Conservation (phyloP, 495 filamentous ascomycete species). For the Penicillium egyptiacum region DNA sequence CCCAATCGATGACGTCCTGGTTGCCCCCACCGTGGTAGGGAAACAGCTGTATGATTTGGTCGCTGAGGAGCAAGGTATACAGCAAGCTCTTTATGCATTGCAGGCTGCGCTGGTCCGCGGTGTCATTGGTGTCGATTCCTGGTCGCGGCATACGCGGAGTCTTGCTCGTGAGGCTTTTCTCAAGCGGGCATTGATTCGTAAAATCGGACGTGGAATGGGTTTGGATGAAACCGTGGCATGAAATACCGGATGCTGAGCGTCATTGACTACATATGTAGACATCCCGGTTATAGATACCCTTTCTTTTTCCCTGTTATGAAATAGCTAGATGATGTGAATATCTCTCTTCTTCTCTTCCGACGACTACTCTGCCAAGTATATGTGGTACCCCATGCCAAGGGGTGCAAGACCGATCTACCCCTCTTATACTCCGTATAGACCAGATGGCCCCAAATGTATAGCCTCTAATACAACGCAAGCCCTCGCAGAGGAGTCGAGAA, state of each 20-base stretch:
- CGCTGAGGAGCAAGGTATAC: constrained; percentile 79
- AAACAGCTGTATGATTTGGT: constrained; percentile 87
- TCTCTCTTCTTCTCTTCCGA: background rate
- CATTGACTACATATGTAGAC: background rate
- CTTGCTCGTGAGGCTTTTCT: constrained; percentile 87
- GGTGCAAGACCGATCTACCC: background rate
- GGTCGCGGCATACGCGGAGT: constrained; percentile 77
- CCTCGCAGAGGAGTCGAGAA: background rate
- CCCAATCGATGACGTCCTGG: constrained; percentile 81
- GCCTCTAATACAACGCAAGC: background rate
- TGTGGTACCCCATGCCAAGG: background rate
- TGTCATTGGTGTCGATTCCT: constrained; percentile 73
- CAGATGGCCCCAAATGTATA: no score
- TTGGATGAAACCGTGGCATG: constrained; percentile 39
- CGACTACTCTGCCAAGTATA: no score
- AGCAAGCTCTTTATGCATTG: constrained; percentile 82
- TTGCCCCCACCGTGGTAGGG: constrained; percentile 90
- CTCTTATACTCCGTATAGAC: background rate
- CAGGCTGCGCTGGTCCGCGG: constrained; percentile 80
- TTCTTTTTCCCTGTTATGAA: background rate
- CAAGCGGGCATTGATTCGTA: constrained; percentile 84
- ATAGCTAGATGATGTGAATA: background rate
- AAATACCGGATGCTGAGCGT: background rate
- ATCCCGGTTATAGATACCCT: constrained; percentile 22
- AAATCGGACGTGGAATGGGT: constrained; percentile 86